phyloP scores from a whole-genome alignment of 1,284 basidiomycete species.

The Tremellales sp. region DNA sequence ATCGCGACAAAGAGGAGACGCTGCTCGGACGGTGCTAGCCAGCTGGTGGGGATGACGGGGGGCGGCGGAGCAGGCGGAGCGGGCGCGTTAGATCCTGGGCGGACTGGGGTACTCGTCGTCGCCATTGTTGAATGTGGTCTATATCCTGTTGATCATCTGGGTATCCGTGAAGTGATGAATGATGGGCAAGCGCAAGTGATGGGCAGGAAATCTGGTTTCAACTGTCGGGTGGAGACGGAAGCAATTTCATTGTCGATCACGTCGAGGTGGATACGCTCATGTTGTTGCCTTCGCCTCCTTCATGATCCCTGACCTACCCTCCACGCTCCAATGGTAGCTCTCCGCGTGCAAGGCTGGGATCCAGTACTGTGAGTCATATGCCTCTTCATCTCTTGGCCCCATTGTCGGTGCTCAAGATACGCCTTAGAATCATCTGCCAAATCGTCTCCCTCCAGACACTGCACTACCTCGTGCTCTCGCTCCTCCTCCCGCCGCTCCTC shows the following conservation, averaged over 20 bases:
- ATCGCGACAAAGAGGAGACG: conserved; percentile 34
- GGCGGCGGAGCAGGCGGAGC: conserved; percentile 16
- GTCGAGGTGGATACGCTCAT: too few species aligned
- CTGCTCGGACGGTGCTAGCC: conserved; percentile 41
- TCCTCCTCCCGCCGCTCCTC: conserved; percentile 78
- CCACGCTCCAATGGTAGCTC: too few species aligned
- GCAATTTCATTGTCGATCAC: too few species aligned
- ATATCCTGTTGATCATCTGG: not conserved
- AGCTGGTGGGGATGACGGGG: conserved; percentile 41
- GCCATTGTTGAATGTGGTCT: not conserved
- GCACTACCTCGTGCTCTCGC: conserved; percentile 82
- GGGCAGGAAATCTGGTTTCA: too few species aligned
- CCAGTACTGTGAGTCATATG: conserved; percentile 42
- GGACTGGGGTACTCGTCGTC: not conserved
- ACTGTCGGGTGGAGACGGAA: too few species aligned
- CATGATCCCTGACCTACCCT: too few species aligned
- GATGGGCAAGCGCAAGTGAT: too few species aligned
- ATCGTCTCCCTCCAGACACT: conserved; percentile 87
- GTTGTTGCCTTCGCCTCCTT: too few species aligned
- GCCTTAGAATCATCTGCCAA: conserved; percentile 61
- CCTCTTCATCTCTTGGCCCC: not conserved
- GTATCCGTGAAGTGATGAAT: not conserved
- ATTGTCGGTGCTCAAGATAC: not conserved
- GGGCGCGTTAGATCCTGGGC: not conserved
- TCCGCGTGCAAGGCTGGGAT: conserved; percentile 51